phyloP scores from a whole-genome alignment of 2,329 filamentous ascomycete genomes.

The Ophiocordyceps unilateralis region DNA sequence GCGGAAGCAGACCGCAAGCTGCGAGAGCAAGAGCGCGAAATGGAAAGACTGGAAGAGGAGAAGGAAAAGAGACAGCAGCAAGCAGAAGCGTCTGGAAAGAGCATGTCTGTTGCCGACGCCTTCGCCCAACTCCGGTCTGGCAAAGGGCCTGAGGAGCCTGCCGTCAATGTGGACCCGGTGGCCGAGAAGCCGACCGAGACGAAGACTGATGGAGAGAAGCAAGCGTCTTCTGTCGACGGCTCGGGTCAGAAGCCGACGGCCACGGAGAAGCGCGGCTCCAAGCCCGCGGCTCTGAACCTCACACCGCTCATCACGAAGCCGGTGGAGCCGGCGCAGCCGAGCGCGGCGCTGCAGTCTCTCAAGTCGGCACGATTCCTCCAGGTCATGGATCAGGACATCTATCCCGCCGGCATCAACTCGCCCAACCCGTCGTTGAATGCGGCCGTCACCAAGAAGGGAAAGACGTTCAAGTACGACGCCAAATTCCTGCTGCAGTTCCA shows the following conservation, averaged over 20 bases:
- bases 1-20: slow-evolving; percentile 48
- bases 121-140: slow-evolving; percentile 22
- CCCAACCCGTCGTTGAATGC: slow-evolving; percentile 84
- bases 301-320: slow-evolving; percentile 65
- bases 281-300: slow-evolving; percentile 80
- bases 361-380: slow-evolving; percentile 81
- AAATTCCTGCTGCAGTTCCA: slow-evolving; percentile 95
- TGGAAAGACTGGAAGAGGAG: slow-evolving; percentile 57
- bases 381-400: slow-evolving; percentile 60
- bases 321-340: slow-evolving; percentile 82
- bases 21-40: slow-evolving; percentile 54
- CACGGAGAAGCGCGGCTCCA: slow-evolving; percentile 45
- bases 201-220: slow-evolving; percentile 26
- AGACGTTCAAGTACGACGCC: slow-evolving; percentile 85
- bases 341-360: slow-evolving; percentile 80
- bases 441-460: slow-evolving; percentile 60
- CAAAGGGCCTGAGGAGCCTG: slow-evolving; percentile 20
- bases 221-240: slow-evolving; percentile 23
- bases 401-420: slow-evolving; percentile 69
- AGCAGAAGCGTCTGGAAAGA: slow-evolving; percentile 30
- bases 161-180: slow-evolving; percentile 18
- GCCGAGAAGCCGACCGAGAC: slow-evolving; percentile 34
- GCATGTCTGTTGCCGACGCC: slow-evolving; percentile 32
- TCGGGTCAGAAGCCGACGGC: slow-evolving; percentile 31
- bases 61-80: slow-evolving; percentile 38